These are phyloP conservation scores for Solanum rostratum DNA, from an alignment of 257 asterid species.

Conservation along the genomic window DNA sequence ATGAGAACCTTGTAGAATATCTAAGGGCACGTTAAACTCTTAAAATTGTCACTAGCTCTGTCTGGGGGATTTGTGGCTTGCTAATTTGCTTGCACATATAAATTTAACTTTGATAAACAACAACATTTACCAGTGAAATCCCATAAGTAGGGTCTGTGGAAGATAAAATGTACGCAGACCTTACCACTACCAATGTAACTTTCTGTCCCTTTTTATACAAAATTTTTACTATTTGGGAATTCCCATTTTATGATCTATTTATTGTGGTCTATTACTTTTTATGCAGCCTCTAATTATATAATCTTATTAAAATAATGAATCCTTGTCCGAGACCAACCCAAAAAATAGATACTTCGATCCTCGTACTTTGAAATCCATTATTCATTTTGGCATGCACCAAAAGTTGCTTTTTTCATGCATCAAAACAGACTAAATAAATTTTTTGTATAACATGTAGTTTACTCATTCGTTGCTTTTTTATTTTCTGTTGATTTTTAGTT, in stretches of 20 bases:
- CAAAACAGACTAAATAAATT: not conserved
- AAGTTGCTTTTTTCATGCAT: not conserved
- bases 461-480: not conserved
- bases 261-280: not conserved
- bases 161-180: too few relatives aligned
- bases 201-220: not conserved
- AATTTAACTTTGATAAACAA: not conserved
- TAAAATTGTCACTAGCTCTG: not conserved
- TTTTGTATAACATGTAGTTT: not conserved
- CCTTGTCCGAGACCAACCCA: not conserved
- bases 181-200: not conserved
- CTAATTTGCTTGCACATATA: not conserved
- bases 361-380: not conserved
- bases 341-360: not conserved
- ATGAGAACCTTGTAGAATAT: not conserved
- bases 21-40: not conserved
- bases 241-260: not conserved
- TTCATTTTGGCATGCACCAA: not conserved
- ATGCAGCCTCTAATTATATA: not conserved
- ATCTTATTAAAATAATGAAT: not conserved
- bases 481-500: not conserved
- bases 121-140: too few relatives aligned
- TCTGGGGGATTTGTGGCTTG: not conserved
- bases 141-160: too few relatives aligned
- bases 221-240: not conserved